phyloP scores from a whole-genome alignment of 2,329 filamentous ascomycete species.

The Mycocentrospora acerina region DNA sequence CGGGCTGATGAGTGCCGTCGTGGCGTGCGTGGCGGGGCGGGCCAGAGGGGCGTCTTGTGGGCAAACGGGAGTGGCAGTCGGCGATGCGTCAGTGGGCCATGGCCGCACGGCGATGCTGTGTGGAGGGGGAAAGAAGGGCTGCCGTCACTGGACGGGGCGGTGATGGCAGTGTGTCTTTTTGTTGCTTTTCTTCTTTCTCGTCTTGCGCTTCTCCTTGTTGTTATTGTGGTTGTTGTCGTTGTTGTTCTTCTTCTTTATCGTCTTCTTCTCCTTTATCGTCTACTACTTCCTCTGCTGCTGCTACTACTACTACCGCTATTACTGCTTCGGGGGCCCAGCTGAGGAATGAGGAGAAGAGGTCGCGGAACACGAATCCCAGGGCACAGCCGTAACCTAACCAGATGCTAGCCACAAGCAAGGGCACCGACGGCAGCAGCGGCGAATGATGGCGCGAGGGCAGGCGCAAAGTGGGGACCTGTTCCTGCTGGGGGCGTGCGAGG shows the following conservation, averaged over 20 bases:
- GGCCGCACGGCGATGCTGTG: conserved; percentile 17
- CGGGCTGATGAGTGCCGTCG: conserved; percentile 48
- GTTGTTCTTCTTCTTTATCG: too few relatives aligned
- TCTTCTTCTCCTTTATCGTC: too few relatives aligned
- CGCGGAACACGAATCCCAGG: conserved; percentile 10
- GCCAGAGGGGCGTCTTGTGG: conserved; percentile 4
- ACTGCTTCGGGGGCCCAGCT: too few relatives aligned
- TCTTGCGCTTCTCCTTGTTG: too few relatives aligned
- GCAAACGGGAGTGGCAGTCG: neutral
- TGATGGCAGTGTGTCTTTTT: too few relatives aligned
- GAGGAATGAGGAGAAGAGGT: conserved; percentile 5
- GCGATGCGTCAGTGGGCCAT: conserved; percentile 39
- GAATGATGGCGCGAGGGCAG: conserved; percentile 22
- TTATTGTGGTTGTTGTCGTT: too few relatives aligned
- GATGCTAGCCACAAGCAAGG: too few relatives aligned
- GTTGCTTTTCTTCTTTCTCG: too few relatives aligned
- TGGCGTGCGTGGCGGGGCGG: conserved; percentile 17
- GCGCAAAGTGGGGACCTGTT: conserved; percentile 12
- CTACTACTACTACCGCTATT: too few relatives aligned
- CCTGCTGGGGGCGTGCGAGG: too few relatives aligned
- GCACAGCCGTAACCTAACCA: conserved; percentile 17
- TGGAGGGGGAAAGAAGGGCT: conserved; percentile 29
- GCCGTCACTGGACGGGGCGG: conserved; percentile 11
- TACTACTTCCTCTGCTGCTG: too few relatives aligned
- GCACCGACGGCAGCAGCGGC: too few relatives aligned